These are phyloP conservation scores for Physaria fendleri DNA, from an alignment of 345 rosid species.

Conservation along the genomic window DNA sequence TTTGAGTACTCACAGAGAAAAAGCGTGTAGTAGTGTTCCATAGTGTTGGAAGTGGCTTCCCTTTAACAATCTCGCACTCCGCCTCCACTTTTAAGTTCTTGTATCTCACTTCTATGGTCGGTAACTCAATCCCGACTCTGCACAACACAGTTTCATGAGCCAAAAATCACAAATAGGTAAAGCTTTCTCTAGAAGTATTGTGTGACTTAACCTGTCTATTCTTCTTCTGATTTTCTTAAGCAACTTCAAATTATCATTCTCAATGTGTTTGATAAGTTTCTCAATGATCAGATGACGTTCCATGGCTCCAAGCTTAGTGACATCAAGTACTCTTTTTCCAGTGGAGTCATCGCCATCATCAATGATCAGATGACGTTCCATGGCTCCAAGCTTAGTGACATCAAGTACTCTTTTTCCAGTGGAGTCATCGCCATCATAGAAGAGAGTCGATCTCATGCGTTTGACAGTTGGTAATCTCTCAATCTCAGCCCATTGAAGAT, in stretches of 20 bases:
- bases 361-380: slow-evolving; percentile 48
- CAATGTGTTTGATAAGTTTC: slow-evolving; percentile 58
- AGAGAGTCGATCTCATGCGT: slow-evolving; percentile 51
- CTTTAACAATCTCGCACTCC: slow-evolving; percentile 55
- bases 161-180: too few relatives aligned
- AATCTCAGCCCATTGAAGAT: slow-evolving; percentile 59
- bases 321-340: slow-evolving; percentile 45
- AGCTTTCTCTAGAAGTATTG: too few relatives aligned
- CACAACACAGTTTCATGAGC: too few relatives aligned
- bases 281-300: slow-evolving; percentile 54
- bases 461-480: slow-evolving; percentile 72
- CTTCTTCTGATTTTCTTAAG: slow-evolving; percentile 44
- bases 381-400: slow-evolving; percentile 54
- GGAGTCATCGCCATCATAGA: slow-evolving; percentile 28
- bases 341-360: slow-evolving; percentile 28
- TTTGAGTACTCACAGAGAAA: slow-evolving; percentile 51
- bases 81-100: slow-evolving; percentile 50
- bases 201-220: slow-evolving; percentile 53
- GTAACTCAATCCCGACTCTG: slow-evolving; percentile 61
- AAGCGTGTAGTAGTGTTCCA: slow-evolving; percentile 50
- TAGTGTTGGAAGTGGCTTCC: slow-evolving; percentile 73
- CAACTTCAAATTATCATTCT: slow-evolving; percentile 58
- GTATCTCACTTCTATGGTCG: slow-evolving; percentile 61
- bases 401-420: slow-evolving; percentile 45
- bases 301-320: slow-evolving; percentile 51